Evolutionary conservation across 1,139 yeast species (phyloP).

Genomic region (Blastobotrys malaysiensis): DNA sequence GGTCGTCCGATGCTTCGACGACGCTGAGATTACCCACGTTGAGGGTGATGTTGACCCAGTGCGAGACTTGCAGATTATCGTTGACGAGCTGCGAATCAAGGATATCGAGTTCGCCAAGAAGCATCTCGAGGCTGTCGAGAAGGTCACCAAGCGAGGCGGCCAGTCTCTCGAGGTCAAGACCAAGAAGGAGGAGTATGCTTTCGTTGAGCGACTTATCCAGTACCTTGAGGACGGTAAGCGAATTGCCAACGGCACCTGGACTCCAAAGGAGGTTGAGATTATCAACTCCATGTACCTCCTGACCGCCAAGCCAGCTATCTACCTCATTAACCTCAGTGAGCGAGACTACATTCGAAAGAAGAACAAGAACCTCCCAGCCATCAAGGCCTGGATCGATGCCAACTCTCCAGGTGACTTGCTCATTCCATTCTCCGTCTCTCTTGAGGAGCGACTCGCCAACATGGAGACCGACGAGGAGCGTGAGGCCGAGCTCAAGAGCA

Average conservation of each 20-base stretch:
- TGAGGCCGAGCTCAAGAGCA: constrained; percentile 77
- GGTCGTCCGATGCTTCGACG: constrained; percentile 97
- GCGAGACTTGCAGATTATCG: constrained; percentile 89
- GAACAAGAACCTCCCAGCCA: constrained; percentile 86
- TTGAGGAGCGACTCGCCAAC: constrained; percentile 88
- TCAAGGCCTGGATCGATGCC: constrained; percentile 95
- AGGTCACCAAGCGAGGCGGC: constrained; percentile 83
- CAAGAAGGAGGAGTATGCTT: constrained; percentile 84
- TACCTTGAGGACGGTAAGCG: constrained; percentile 80
- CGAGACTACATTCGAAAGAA: constrained; percentile 93
- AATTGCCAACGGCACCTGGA: constrained; percentile 88
- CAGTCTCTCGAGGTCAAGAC: constrained; percentile 93
- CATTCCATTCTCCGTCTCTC: constrained; percentile 87
- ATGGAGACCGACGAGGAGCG: constrained; percentile 91
- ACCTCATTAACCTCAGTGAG: constrained; percentile 90
- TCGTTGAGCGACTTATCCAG: constrained; percentile 69
- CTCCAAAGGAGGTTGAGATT: constrained; percentile 79
- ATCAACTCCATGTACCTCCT: constrained; percentile 75
- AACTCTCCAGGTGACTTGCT: constrained; percentile 92
- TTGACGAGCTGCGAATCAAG: constrained; percentile 88
- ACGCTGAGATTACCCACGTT: constrained; percentile 95
- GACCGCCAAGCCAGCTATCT: constrained; percentile 95
- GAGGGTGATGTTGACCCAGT: constrained; percentile 97
- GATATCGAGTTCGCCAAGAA: constrained; percentile 93
- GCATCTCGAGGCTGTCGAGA: constrained; percentile 82